Percentiles rank a stretch among this genome's conserved stretches.
These are phyloP conservation scores for Epichloe hybrida DNA, from an alignment of 2,329 filamentous ascomycete genomes.

Conservation along the genomic window DNA sequence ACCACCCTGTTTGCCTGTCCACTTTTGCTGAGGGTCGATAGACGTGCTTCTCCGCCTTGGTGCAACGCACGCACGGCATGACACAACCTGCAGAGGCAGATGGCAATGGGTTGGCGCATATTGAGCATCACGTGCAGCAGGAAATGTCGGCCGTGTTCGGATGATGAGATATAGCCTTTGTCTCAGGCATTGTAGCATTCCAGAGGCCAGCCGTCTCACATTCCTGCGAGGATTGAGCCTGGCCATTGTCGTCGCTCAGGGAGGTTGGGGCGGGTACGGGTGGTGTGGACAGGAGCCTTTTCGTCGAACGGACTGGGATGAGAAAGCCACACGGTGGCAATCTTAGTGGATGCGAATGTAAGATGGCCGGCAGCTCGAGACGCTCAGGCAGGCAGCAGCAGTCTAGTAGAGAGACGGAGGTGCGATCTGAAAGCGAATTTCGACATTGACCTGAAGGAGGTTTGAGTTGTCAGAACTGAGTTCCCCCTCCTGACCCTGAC, in stretches of 20 bases:
- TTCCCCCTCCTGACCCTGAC: not conserved
- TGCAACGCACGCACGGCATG: constrained; percentile 3
- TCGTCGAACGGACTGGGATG: not conserved
- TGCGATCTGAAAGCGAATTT: not conserved
- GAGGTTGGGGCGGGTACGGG: constrained; percentile 15
- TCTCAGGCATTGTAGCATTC: constrained; percentile 23
- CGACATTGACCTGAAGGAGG: not conserved
- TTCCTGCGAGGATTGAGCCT: constrained; percentile 12
- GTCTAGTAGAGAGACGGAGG: not conserved
- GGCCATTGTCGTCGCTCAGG: constrained; percentile 22
- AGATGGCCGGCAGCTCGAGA: not conserved
- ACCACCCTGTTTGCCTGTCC: not conserved
- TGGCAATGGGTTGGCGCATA: constrained; percentile 5
- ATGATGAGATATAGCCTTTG: constrained; percentile 20
- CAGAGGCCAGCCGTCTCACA: constrained; percentile 15
- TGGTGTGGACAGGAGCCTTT: not conserved
- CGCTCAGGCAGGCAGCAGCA: not conserved
- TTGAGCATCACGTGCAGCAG: constrained; percentile 14
- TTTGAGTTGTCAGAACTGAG: not conserved
- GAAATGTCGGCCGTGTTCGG: constrained; percentile 7
- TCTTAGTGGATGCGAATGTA: constrained; percentile 2
- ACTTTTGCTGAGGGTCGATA: not conserved
- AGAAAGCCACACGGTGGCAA: constrained; percentile 5
- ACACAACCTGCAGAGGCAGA: constrained; percentile 8
- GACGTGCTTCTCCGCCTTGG: not conserved